Evolutionary conservation across 352 stramenopile genomes (phyloP), one percentile per base, ranked within the genome.

Genomic region (Phytophthora parvispora): DNA sequence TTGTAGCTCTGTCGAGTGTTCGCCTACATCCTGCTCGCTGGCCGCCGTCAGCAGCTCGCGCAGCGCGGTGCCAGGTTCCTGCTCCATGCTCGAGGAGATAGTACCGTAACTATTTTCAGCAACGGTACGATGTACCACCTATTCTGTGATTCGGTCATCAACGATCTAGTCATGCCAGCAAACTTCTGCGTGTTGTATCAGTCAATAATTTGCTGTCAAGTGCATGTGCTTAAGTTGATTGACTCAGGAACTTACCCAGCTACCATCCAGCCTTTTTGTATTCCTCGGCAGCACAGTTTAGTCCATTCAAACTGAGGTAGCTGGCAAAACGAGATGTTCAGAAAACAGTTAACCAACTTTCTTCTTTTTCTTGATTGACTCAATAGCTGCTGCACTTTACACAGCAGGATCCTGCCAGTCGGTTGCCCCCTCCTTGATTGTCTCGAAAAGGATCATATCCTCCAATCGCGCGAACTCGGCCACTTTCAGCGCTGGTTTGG

Each of bases 371-470:
- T n/a, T n/a, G n/a, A n/a, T n/a, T n/a, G n/a, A n/a, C n/a, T n/a
- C n/a, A n/a, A n/a, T n/a, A n/a, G n/a, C n/a, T n/a, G n/a, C n/a
- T n/a, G 32, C 16, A 24, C 18, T 45, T 48, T n/a, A 48, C 20
- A 48, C 40, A 25, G 20, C 62, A 18, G 28, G 32, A 5, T 72
- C 64, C 20, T 73, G 59, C 65, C 65, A 74, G 32, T 74, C 60
- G 13, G 67, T 74, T 31, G 47, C 54, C 13, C 53, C 60, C 58
- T 69, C 47, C 24, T 62, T 69, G 16, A 74, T 74, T 8, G 24
- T 22, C 43, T 74, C 36, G 38, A 51, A 74, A 28, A 74, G 4
- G 28, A 74, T 69, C 66, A 69, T 74, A n/a, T 74, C 66, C 42
- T 69, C 66, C 20, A 69, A 31, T 8, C 60, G 48, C 18, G 67